Evolutionary conservation across 2,329 filamentous ascomycete species (phyloP), one percentile per base, ranked within the genome.

Genomic region (Neophaeococcomyces aloes): DNA sequence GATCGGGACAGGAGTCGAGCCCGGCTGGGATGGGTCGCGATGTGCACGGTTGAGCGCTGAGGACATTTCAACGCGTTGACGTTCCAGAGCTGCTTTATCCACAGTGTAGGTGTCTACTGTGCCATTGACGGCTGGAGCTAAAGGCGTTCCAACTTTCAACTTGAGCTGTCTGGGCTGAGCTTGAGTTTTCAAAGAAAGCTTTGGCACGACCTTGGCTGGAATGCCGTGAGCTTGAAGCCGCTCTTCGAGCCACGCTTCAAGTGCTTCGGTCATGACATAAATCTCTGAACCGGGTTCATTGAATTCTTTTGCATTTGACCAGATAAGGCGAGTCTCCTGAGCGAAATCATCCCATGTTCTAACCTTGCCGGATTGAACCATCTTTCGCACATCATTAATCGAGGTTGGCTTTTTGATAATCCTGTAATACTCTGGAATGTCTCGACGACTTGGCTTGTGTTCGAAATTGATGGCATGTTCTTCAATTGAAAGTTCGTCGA

Each of bases 241-340:
- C 59, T 76, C 69, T 82, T 89, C 51, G 4, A 44, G 44, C 30
- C 46, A 39, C 52, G 48, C 48, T 48, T 93, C 81, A 5, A 95
- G 75, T 47, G 91, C 79, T 38, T 79, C 76, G 1, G 86, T 86
- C 48, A 91, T 69, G 17, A 76, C 70, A 51, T 80, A 86, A 40
- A 94, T 88, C 13, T 86, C 82, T 57, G 88, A 94, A 3, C 82
- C 84, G 58, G 94, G 87, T 61, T 94, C 86, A 53, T 95, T 95
- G 68, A 89, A 95, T 47, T 81, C 81, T 56, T 79, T 83, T 0
- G 87, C 86, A 61, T 95, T 95, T 38, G 74, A 75, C 88, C 88
- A 95, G 33, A 95, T 79, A 41, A 85, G 72, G 55, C 79, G 83
- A 10, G 85, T 73, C 56, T 84, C 83, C 42, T 87, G 79, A 59